A percentile compares a stretch with the other conserved stretches of the same genome.
These are phyloP conservation scores for Beverwykella pulmonaria DNA, from an alignment of 495 filamentous ascomycete species.

Conservation along the genomic window DNA sequence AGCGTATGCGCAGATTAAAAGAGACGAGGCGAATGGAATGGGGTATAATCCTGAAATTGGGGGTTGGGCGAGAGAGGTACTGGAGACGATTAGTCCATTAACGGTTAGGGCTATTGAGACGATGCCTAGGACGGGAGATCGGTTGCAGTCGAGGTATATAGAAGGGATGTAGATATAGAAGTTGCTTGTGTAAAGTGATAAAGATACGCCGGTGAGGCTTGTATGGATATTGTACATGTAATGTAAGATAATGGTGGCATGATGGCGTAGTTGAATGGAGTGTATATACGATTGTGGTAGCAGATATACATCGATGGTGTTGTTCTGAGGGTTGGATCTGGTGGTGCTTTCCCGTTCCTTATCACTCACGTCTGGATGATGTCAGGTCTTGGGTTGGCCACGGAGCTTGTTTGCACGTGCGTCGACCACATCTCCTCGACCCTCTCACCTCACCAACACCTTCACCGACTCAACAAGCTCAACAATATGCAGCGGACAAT, in stretches of 20 bases:
- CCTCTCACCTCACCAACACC: no score
- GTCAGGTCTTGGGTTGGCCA: no score
- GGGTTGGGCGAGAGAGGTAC: slow-evolving; percentile 21
- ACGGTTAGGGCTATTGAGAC: slow-evolving; percentile 56
- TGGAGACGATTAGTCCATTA: slow-evolving; percentile 49
- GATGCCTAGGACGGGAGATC: slow-evolving; percentile 56
- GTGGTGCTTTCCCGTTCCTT: no score
- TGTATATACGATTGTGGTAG: neutral
- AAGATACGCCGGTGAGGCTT: neutral
- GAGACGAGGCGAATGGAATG: slow-evolving; percentile 42
- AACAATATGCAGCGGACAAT: neutral
- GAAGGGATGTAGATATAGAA: slow-evolving; percentile 2
- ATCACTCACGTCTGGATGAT: neutral
- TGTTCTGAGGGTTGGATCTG: no score
- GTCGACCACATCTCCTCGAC: no score
- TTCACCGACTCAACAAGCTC: no score
- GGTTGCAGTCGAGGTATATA: slow-evolving; percentile 37
- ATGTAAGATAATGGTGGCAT: slow-evolving; percentile 1
- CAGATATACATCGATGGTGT: neutral
- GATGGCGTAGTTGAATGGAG: neutral
- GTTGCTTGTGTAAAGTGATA: no score
- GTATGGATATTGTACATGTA: slow-evolving; percentile 12
- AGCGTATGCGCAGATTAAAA: slow-evolving; percentile 51
- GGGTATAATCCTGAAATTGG: slow-evolving; percentile 34
- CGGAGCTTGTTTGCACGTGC: no score